A percentile compares a stretch with the other conserved stretches of the same genome.
These are phyloP conservation scores for Fraxinus angustifolia DNA, from an alignment of 305 asterid genomes.

Conservation along the genomic window DNA sequence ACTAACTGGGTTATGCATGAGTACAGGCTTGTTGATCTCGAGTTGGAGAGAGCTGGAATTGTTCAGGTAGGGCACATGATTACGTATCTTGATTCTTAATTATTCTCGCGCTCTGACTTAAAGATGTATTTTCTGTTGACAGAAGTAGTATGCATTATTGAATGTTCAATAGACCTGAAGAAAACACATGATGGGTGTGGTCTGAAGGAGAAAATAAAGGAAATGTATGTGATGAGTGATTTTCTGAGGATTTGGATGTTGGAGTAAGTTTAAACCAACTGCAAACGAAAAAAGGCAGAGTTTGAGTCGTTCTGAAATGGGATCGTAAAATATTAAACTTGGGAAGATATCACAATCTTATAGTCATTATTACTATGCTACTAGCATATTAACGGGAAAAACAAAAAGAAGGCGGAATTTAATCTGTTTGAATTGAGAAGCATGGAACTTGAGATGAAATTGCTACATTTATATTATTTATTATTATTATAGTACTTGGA, in stretches of 20 bases:
- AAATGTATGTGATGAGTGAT: background rate
- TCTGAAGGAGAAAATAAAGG: background rate
- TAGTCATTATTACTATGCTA: background rate
- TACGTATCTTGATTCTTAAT: slow-evolving; percentile 5
- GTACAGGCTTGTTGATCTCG: slow-evolving; percentile 75
- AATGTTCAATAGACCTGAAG: background rate
- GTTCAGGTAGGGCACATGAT: slow-evolving; percentile 50
- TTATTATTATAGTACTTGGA: background rate
- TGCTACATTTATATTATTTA: background rate
- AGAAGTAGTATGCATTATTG: background rate
- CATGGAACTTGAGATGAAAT: slow-evolving; percentile 8
- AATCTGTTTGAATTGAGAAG: slow-evolving; percentile 1
- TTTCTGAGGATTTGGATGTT: slow-evolving; percentile 15
- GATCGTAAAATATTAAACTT: background rate
- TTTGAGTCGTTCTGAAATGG: background rate
- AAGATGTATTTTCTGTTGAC: background rate
- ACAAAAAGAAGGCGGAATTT: background rate
- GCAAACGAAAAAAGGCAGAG: background rate
- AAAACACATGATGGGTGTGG: background rate
- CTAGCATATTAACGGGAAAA: background rate
- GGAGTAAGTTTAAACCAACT: slow-evolving; percentile 26
- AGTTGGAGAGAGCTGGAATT: slow-evolving; percentile 63
- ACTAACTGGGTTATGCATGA: slow-evolving; percentile 99
- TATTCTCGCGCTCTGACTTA: background rate
- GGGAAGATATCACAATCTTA: background rate